Conservation (phyloP, 495 filamentous ascomycete genomes). For the Penicillium samsonianum region DNA sequence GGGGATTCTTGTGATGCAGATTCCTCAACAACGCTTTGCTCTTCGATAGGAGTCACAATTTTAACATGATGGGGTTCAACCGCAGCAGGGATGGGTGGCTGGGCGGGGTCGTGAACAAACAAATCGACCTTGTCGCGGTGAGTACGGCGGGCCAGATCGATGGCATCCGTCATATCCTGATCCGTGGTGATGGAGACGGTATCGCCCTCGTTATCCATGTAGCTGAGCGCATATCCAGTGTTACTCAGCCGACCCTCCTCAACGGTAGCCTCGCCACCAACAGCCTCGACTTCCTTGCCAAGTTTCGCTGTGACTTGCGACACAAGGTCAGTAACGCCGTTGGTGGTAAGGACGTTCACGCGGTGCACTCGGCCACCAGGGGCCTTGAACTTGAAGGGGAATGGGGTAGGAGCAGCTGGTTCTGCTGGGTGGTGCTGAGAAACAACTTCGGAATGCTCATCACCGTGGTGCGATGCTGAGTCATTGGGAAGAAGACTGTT, state of each 20-base stretch:
- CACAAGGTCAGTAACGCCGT: constrained; percentile 81
- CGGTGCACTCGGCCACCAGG: constrained; percentile 94
- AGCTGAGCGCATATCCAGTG: constrained; percentile 91
- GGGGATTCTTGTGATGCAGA: constrained; percentile 57
- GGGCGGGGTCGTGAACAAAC: constrained; percentile 91
- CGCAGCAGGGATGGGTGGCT: constrained; percentile 70
- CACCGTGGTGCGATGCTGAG: constrained; percentile 89
- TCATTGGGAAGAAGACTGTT: constrained; percentile 90
- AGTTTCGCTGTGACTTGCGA: constrained; percentile 80
- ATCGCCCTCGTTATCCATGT: constrained; percentile 96
- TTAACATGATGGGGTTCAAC: constrained; percentile 65
- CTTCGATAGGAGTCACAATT: constrained; percentile 57
- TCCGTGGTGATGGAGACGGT: constrained; percentile 97
- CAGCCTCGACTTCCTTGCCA: constrained; percentile 78
- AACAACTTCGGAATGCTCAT: constrained; percentile 67
- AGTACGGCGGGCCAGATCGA: constrained; percentile 73
- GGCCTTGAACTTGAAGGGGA: constrained; percentile 99
- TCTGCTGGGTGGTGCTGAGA: constrained; percentile 49
- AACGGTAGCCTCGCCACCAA: constrained; percentile 75
- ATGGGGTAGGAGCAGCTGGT: constrained; percentile 71
- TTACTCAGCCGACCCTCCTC: constrained; percentile 76
- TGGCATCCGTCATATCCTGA: constrained; percentile 87
- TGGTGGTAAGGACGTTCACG: constrained; percentile 76
- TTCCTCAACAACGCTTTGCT: constrained; percentile 57
- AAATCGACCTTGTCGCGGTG: constrained; percentile 91